Percentiles rank a stretch among this genome's conserved stretches.
Conservation (phyloP, 1,139 yeast genomes). For the Debaryomyces psychrophilus region DNA sequence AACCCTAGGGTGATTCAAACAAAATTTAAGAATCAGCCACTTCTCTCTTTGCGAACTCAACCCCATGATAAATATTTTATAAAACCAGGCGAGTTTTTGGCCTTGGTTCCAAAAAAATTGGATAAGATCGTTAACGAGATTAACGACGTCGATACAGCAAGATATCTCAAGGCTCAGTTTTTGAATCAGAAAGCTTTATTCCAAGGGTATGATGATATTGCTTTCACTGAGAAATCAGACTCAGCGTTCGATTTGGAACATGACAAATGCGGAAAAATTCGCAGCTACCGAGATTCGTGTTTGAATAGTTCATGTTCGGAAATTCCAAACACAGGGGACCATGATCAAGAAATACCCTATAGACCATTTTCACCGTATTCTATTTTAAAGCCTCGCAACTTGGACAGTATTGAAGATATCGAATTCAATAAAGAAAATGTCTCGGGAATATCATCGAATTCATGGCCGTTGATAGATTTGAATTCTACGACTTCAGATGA, state of each 20-base stretch:
- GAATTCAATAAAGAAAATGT: neutral
- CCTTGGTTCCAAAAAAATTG: slow-evolving; percentile 9
- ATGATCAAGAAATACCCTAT: neutral
- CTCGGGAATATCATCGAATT: neutral
- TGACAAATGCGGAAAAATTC: slow-evolving; percentile 4
- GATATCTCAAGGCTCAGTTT: slow-evolving; percentile 4
- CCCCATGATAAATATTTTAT: slow-evolving; percentile 30
- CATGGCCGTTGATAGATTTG: slow-evolving; percentile 7
- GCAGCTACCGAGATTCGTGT: slow-evolving; percentile 5
- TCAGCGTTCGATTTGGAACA: neutral
- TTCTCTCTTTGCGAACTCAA: slow-evolving; percentile 43
- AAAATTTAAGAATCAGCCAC: slow-evolving; percentile 38
- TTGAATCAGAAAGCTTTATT: slow-evolving; percentile 4
- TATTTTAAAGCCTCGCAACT: neutral
- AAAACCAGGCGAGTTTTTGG: slow-evolving; percentile 26
- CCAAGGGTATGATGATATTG: slow-evolving; percentile 11
- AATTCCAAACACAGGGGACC: neutral
- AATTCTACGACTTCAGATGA: neutral
- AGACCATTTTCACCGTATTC: neutral
- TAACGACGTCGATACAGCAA: slow-evolving; percentile 6
- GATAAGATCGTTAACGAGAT: neutral
- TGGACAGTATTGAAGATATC: neutral
- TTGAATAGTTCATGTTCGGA: neutral
- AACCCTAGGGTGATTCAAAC: slow-evolving; percentile 45
- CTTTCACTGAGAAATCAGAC: neutral